These are phyloP conservation scores for Xylariales sp. DNA, from an alignment of 2,329 filamentous ascomycete genomes.

Conservation along the genomic window DNA sequence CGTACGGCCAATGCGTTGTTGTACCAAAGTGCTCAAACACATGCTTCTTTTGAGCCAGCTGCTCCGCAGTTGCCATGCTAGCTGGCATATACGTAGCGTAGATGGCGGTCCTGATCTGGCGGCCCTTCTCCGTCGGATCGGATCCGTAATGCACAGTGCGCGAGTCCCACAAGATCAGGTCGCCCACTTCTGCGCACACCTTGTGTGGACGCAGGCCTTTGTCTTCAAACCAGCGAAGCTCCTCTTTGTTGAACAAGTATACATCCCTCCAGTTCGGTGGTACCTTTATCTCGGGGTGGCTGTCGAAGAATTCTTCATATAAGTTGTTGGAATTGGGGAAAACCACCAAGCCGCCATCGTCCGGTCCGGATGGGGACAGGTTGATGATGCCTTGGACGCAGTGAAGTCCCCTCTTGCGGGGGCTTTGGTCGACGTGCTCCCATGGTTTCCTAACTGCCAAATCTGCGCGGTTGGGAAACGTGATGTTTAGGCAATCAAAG, in stretches of 20 bases:
- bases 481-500: constrained; percentile 1
- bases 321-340: neutral
- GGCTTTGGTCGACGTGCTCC: constrained; percentile 1
- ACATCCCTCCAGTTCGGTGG: neutral
- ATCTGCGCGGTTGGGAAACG: neutral
- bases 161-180: constrained; percentile 2
- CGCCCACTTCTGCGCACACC: neutral
- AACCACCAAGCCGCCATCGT: neutral
- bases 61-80: neutral
- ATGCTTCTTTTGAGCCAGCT: neutral
- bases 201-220: neutral
- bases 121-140: constrained; percentile 1
- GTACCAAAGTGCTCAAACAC: neutral
- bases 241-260: neutral
- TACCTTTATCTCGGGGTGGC: neutral
- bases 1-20: neutral
- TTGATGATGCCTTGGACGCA: constrained; percentile 1
- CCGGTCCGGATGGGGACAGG: neutral
- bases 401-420: neutral
- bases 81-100: neutral
- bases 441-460: neutral
- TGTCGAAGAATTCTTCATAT: neutral
- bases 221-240: neutral
- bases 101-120: neutral
- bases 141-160: constrained; percentile 1